phyloP scores from a whole-genome alignment of 345 rosid genomes.

The Acer campestre region DNA sequence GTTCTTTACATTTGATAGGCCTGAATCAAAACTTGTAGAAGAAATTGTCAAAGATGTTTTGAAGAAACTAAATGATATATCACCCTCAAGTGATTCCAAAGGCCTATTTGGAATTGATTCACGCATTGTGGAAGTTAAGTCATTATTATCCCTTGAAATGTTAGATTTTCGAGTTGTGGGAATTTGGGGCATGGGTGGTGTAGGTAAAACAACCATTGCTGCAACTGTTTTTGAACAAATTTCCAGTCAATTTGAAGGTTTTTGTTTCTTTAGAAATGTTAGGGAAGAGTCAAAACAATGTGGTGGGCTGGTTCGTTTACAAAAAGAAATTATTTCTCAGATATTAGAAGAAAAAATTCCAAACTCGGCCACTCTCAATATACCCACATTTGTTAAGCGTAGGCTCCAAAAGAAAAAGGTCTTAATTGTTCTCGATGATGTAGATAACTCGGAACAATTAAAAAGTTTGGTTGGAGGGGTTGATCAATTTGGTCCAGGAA shows the following conservation, averaged over 20 bases:
- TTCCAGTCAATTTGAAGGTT: not conserved
- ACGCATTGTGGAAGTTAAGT: not conserved
- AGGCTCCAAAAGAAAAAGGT: not conserved
- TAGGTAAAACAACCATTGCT: slow-evolving; percentile 1
- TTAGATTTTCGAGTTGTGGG: not conserved
- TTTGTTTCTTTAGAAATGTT: not conserved
- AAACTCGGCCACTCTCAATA: not conserved
- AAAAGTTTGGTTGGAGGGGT: too few relatives aligned
- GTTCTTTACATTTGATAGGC: not conserved
- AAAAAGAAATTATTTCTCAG: not conserved
- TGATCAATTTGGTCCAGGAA: too few relatives aligned
- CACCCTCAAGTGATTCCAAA: not conserved
- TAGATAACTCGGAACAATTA: too few relatives aligned
- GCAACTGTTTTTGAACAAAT: not conserved
- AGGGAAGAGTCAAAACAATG: not conserved
- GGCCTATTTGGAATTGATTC: not conserved
- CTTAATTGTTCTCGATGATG: not conserved
- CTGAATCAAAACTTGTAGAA: not conserved
- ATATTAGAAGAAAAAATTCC: not conserved
- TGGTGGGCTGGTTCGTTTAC: not conserved
- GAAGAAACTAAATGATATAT: not conserved
- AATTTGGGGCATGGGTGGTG: slow-evolving; percentile 9
- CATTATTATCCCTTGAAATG: not conserved
- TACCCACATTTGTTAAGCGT: not conserved
- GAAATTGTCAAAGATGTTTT: not conserved